These are phyloP conservation scores for Tolypocladium ovalisporum DNA, from an alignment of 2,329 filamentous ascomycete species.

Conservation along the genomic window DNA sequence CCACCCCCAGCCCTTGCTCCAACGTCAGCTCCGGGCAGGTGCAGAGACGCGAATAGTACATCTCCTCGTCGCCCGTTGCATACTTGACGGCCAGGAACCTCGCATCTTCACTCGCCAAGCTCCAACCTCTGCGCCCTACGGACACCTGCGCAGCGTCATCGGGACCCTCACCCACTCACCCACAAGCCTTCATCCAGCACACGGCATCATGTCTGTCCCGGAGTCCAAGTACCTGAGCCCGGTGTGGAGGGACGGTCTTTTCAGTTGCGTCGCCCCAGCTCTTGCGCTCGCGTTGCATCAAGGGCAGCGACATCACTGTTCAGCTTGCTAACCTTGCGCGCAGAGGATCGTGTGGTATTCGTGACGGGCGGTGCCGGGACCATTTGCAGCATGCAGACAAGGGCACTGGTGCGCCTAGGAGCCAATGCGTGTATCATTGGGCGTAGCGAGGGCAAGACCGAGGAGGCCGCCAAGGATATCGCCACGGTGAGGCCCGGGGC, in stretches of 20 bases:
- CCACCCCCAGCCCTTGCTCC: background rate
- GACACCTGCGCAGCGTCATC: background rate
- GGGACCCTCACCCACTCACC: background rate
- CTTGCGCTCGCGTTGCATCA: background rate
- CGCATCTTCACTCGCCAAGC: background rate
- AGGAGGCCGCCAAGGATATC: conserved; percentile 69
- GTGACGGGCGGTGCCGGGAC: conserved; percentile 90
- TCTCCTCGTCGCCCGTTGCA: background rate
- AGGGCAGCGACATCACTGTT: background rate
- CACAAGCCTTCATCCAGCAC: background rate
- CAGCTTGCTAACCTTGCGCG: background rate
- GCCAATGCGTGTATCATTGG: conserved; percentile 92
- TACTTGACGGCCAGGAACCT: background rate
- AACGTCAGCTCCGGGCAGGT: background rate
- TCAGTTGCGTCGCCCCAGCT: conserved; percentile 40
- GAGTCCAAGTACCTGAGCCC: conserved; percentile 69
- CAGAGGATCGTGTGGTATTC: conserved; percentile 82
- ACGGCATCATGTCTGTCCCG: conserved; percentile 49
- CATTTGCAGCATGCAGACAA: conserved; percentile 89
- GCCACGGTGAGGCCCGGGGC: conserved; percentile 66
- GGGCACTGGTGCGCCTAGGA: conserved; percentile 81
- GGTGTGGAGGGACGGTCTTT: conserved; percentile 80
- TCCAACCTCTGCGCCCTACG: background rate
- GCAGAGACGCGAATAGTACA: background rate
- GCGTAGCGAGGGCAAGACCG: conserved; percentile 80